A percentile compares a stretch with the other conserved stretches of the same genome.
phyloP scores from a whole-genome alignment of 2,329 filamentous ascomycete genomes.

The Monilinia laxa region DNA sequence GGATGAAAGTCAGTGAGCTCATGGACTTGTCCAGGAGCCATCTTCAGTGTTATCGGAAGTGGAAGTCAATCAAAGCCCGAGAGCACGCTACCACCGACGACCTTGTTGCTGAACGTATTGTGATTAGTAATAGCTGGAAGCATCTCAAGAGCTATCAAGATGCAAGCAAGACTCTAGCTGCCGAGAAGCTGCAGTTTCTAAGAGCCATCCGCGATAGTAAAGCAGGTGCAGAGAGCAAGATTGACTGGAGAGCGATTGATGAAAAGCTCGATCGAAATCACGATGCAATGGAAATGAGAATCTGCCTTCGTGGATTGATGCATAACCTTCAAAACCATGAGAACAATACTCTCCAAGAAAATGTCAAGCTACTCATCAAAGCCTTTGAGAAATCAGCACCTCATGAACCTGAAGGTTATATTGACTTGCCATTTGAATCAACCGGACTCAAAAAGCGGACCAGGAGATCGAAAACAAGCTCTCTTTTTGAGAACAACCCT shows the following conservation, averaged over 20 bases:
- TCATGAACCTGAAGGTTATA: conserved; percentile 29
- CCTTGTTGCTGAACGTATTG: conserved; percentile 22
- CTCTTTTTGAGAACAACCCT: conserved; percentile 6
- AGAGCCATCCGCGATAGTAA: conserved; percentile 46
- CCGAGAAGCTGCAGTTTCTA: conserved; percentile 49
- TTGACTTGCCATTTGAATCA: conserved; percentile 19
- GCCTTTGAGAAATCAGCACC: conserved; percentile 33
- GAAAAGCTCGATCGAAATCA: conserved; percentile 45
- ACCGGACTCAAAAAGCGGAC: conserved; percentile 5
- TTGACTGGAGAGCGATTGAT: conserved; percentile 51
- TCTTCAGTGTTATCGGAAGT: conserved; percentile 68
- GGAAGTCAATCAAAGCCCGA: conserved; percentile 51
- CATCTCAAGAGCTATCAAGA: conserved; percentile 47
- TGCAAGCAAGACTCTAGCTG: conserved; percentile 45
- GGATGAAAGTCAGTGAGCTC: conserved; percentile 61
- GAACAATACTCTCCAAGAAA: conserved; percentile 37
- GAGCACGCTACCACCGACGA: conserved; percentile 32
- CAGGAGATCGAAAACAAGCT: background rate
- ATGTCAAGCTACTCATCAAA: conserved; percentile 34
- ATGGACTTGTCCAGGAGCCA: conserved; percentile 63
- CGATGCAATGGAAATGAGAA: conserved; percentile 35
- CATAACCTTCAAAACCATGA: conserved; percentile 33
- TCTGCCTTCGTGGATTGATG: conserved; percentile 37
- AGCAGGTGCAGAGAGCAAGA: conserved; percentile 47
- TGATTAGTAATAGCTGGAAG: conserved; percentile 44